Conservation (phyloP, 2,329 filamentous ascomycete genomes). For the Parastagonospora avenae region DNA sequence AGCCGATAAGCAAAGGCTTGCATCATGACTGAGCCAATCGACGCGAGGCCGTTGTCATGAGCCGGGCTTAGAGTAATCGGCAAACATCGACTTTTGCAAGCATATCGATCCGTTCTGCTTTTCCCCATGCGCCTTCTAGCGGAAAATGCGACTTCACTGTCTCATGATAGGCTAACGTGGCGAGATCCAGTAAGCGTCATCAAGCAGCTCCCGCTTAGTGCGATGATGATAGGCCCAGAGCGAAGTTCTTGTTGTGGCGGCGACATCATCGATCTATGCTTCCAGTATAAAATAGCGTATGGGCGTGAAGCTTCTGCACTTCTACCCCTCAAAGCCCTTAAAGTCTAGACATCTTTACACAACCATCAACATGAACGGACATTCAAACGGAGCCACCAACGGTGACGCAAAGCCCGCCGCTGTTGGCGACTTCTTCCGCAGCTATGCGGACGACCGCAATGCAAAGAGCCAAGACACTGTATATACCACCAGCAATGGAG, state of each 20-base stretch:
- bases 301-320: background rate
- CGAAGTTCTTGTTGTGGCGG: background rate
- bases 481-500: slow-evolving; percentile 64
- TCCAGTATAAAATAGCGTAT: slow-evolving; percentile 1
- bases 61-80: slow-evolving; percentile 7
- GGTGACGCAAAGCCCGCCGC: background rate
- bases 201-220: slow-evolving; percentile 6
- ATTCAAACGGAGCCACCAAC: background rate
- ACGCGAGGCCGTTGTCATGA: slow-evolving; percentile 6
- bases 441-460: slow-evolving; percentile 54
- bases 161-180: slow-evolving; percentile 4
- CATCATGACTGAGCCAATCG: slow-evolving; percentile 14
- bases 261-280: slow-evolving; percentile 2
- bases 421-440: slow-evolving; percentile 45
- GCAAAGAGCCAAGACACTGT: slow-evolving; percentile 51
- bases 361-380: background rate
- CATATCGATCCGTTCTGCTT: slow-evolving; percentile 12
- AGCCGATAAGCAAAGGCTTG: slow-evolving; percentile 4
- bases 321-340: background rate
- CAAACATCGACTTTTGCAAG: slow-evolving; percentile 13
- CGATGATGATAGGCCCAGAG: slow-evolving; percentile 15
- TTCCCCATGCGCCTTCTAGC: slow-evolving; percentile 12
- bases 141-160: slow-evolving; percentile 3
- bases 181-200: slow-evolving; percentile 25
- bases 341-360: slow-evolving; percentile 5